Conservation (phyloP, 306 rosid genomes). For the Mucuna pruriens region DNA sequence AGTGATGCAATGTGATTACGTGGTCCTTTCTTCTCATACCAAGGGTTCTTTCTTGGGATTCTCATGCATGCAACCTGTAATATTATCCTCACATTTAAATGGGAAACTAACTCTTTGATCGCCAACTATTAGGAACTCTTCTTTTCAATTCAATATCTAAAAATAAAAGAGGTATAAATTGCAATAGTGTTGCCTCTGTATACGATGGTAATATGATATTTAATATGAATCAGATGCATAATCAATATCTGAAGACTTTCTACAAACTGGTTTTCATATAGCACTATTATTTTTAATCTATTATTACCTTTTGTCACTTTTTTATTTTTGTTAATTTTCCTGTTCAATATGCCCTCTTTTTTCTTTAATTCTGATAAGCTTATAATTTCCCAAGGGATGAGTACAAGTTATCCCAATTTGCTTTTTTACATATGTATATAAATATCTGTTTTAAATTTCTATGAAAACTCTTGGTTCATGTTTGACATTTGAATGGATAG, state of each 20-base stretch:
- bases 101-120: background rate
- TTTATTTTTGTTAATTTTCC: background rate
- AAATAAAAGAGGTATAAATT: background rate
- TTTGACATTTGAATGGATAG: background rate
- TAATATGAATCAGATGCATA: background rate
- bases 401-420: background rate
- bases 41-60: background rate
- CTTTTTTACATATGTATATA: background rate
- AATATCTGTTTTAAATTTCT: conserved; percentile 1
- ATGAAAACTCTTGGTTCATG: conserved; percentile 3
- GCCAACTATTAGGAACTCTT: background rate
- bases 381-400: background rate
- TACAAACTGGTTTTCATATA: background rate
- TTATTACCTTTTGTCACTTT: background rate
- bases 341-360: too few relatives aligned
- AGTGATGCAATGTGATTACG: conserved; percentile 14
- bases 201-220: conserved; percentile 21
- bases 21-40: conserved; percentile 32
- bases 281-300: background rate
- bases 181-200: background rate
- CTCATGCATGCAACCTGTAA: conserved; percentile 10
- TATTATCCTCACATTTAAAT: conserved; percentile 16
- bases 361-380: conserved; percentile 31
- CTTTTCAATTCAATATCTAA: background rate
- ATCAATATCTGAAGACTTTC: conserved; percentile 4